These are phyloP conservation scores for Debaryomyces maramus DNA, from an alignment of 805 yeast genomes.

Conservation along the genomic window DNA sequence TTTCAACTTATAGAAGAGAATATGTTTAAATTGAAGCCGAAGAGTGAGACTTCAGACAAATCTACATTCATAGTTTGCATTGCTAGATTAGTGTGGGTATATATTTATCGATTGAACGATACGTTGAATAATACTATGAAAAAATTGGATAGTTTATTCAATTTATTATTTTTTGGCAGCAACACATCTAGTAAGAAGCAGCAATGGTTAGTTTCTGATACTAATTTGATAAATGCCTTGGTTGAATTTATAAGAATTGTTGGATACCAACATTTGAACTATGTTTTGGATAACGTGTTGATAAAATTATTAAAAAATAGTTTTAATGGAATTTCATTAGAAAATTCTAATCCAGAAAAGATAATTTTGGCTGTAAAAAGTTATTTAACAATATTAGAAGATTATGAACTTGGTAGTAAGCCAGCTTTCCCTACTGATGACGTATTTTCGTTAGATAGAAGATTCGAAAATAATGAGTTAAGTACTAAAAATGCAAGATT, in stretches of 20 bases:
- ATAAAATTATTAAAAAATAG: slow-evolving; percentile 65
- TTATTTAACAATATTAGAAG: slow-evolving; percentile 69
- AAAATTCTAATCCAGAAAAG: slow-evolving; percentile 67
- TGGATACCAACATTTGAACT: slow-evolving; percentile 77
- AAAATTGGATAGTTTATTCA: slow-evolving; percentile 65
- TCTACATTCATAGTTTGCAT: slow-evolving; percentile 61
- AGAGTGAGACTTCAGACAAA: slow-evolving; percentile 49
- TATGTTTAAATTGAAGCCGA: slow-evolving; percentile 63
- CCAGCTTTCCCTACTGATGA: slow-evolving; percentile 76
- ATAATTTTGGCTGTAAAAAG: slow-evolving; percentile 68
- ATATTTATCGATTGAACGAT: slow-evolving; percentile 80
- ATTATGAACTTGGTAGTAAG: slow-evolving; percentile 50
- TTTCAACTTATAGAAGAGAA: slow-evolving; percentile 61
- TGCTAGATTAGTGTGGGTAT: slow-evolving; percentile 86
- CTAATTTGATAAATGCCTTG: slow-evolving; percentile 59
- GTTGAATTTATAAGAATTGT: slow-evolving; percentile 74
- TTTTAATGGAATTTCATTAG: slow-evolving; percentile 59
- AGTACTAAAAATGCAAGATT: slow-evolving; percentile 4
- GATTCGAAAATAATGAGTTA: not conserved
- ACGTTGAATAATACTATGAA: slow-evolving; percentile 85
- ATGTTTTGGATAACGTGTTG: slow-evolving; percentile 74
- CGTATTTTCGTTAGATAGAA: slow-evolving; percentile 18
- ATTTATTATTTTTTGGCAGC: slow-evolving; percentile 50
- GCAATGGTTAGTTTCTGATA: slow-evolving; percentile 73
- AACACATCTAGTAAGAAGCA: slow-evolving; percentile 51